Percentiles rank a stretch among this genome's conserved stretches.
These are phyloP conservation scores for Eucalyptus decipiens DNA, from an alignment of 345 rosid genomes.

Conservation along the genomic window DNA sequence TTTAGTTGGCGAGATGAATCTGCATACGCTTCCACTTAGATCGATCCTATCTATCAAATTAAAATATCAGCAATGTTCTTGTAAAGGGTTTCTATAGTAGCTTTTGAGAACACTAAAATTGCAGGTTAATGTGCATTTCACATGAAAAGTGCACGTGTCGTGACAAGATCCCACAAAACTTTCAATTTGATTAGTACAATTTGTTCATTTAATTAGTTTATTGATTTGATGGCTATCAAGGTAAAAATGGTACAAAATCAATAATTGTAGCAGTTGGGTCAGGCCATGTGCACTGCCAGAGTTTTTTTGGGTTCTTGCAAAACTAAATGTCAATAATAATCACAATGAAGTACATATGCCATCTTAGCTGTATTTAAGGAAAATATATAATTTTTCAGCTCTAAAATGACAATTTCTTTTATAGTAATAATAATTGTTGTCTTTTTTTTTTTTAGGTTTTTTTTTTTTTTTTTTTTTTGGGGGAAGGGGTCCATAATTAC, in stretches of 20 bases:
- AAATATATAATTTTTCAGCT: neutral
- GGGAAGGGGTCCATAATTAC: too few relatives aligned
- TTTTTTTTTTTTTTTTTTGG: too few relatives aligned
- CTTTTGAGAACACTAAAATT: too few relatives aligned
- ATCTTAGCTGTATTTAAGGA: neutral
- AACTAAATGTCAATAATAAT: neutral
- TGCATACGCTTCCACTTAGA: fast-evolving
- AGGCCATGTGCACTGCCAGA: neutral
- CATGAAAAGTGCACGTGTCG: too few relatives aligned
- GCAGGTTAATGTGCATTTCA: too few relatives aligned
- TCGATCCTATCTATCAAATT: too few relatives aligned
- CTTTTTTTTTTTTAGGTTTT: too few relatives aligned
- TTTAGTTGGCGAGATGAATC: too few relatives aligned
- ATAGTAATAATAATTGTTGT: too few relatives aligned
- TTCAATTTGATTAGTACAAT: neutral
- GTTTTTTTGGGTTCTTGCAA: neutral
- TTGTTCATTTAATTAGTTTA: too few relatives aligned
- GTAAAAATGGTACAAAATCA: neutral
- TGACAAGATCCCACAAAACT: neutral
- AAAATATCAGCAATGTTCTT: too few relatives aligned
- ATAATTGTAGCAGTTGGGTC: neutral
- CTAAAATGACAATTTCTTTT: neutral
- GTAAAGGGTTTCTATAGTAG: too few relatives aligned
- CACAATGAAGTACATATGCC: neutral
- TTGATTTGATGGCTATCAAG: neutral